phyloP scores from a whole-genome alignment of 768 basidiomycete species.

The Paxillus ammoniavirescens region DNA sequence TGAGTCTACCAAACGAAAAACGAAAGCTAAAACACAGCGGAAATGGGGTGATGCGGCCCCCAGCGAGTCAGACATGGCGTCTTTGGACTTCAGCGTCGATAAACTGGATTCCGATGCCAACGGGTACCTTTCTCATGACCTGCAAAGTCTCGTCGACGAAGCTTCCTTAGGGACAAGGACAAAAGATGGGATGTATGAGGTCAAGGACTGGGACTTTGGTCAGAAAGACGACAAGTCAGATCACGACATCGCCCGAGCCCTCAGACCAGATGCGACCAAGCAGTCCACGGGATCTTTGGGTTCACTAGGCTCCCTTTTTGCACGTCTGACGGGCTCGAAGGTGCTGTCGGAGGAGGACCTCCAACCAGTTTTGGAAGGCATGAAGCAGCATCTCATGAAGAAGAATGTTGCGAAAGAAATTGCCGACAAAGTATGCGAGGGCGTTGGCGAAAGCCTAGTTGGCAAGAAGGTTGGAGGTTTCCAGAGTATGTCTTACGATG shows the following conservation, averaged over 20 bases:
- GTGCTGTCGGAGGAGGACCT: constrained; percentile 79
- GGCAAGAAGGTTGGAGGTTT: constrained; percentile 92
- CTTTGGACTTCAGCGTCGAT: constrained; percentile 82
- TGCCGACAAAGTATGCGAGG: constrained; percentile 90
- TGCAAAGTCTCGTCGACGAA: constrained; percentile 64
- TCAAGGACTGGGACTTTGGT: constrained; percentile 82
- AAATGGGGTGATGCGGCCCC: constrained; percentile 90
- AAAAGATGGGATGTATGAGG: constrained; percentile 70
- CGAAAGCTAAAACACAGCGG: constrained; percentile 70
- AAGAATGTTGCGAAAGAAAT: constrained; percentile 99
- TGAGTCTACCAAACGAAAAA: constrained; percentile 57
- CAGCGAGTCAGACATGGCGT: constrained; percentile 87
- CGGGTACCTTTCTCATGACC: constrained; percentile 40
- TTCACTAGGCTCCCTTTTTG: constrained; percentile 74
- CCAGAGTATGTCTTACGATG: constrained; percentile 57
- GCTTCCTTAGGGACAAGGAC: constrained; percentile 76
- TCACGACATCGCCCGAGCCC: constrained; percentile 58
- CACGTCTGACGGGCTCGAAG: constrained; percentile 83
- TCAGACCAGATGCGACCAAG: constrained; percentile 42
- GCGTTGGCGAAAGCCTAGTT: constrained; percentile 85
- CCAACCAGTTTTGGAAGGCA: constrained; percentile 83
- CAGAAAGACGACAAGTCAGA: constrained; percentile 42
- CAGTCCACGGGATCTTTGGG: constrained; percentile 51
- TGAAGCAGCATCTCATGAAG: constrained; percentile 98
- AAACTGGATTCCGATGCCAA: constrained; percentile 39